Percentiles rank a stretch among this genome's conserved stretches.
These are phyloP conservation scores for Talaromyces sp. DNA, from an alignment of 2,329 filamentous ascomycete genomes.

Conservation along the genomic window DNA sequence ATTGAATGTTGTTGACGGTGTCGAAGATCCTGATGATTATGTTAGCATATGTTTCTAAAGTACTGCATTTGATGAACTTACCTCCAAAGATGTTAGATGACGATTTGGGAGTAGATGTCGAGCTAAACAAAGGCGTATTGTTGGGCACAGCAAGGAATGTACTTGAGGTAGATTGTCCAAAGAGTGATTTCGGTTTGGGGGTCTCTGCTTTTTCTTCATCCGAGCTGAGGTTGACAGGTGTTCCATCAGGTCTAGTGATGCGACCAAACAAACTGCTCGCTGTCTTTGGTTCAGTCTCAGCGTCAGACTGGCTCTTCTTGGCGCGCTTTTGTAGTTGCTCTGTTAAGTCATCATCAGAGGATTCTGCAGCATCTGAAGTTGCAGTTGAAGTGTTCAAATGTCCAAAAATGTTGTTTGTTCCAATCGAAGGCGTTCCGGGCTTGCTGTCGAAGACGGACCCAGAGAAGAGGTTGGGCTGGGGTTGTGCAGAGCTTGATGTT, in stretches of 20 bases:
- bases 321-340: slow-evolving; percentile 10
- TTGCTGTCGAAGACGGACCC: slow-evolving; percentile 16
- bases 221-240: slow-evolving; percentile 17
- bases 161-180: slow-evolving; percentile 10
- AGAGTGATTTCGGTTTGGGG: slow-evolving; percentile 9
- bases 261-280: slow-evolving; percentile 14
- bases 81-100: slow-evolving; percentile 17
- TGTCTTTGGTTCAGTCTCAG: slow-evolving; percentile 2
- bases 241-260: slow-evolving; percentile 14
- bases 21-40: not conserved
- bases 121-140: slow-evolving; percentile 8
- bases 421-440: slow-evolving; percentile 8
- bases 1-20: slow-evolving; percentile 4
- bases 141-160: not conserved
- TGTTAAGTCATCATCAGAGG: slow-evolving; percentile 15
- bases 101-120: slow-evolving; percentile 3
- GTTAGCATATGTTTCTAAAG: not conserved
- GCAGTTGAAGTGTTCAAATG: slow-evolving; percentile 15
- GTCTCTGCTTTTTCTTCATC: slow-evolving; percentile 14
- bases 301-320: not conserved
- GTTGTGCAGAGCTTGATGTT: not conserved
- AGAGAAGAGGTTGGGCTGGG: not conserved
- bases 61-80: not conserved
- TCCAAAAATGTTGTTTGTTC: slow-evolving; percentile 16
- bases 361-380: slow-evolving; percentile 13